phyloP scores from a whole-genome alignment of 139 green algal genomes.

The Diplosphaera chodatii region DNA sequence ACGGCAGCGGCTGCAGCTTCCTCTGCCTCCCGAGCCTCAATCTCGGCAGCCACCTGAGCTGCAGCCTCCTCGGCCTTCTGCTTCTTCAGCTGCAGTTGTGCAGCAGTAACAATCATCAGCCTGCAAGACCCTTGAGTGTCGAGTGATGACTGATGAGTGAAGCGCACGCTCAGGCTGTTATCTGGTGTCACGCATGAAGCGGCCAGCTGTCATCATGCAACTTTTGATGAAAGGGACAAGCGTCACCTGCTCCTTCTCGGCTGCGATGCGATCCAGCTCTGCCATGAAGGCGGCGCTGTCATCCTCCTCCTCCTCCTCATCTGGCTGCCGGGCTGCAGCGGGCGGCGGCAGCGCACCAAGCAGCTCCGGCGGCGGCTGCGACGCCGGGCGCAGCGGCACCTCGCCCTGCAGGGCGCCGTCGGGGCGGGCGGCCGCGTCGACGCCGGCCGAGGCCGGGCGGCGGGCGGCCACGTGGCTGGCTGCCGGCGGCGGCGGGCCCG shows the following conservation, averaged over 20 bases:
- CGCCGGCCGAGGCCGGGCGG: not conserved
- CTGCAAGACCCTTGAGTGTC: too few relatives aligned
- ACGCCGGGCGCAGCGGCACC: not conserved
- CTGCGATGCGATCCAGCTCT: conserved; percentile 48
- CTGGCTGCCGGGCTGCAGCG: not conserved
- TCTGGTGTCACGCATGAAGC: too few relatives aligned
- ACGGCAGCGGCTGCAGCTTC: not conserved
- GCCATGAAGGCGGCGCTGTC: conserved; percentile 54
- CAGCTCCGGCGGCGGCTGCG: not conserved
- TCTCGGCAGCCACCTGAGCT: too few relatives aligned
- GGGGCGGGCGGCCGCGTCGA: not conserved
- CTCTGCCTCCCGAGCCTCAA: not conserved
- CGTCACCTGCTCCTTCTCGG: conserved; percentile 30
- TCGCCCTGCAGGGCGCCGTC: not conserved
- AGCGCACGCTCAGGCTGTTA: too few relatives aligned
- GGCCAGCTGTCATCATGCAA: too few relatives aligned
- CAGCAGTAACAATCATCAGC: not conserved
- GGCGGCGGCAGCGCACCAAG: not conserved
- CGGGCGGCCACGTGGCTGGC: not conserved
- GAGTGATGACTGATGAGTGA: too few relatives aligned
- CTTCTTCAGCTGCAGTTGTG: not conserved
- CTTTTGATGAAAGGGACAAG: too few relatives aligned
- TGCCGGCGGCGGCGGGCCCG: too few relatives aligned
- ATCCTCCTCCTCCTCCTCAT: conserved; percentile 23
- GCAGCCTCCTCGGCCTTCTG: not conserved